Percentiles rank a stretch among this genome's conserved stretches.
phyloP scores from a whole-genome alignment of 2,329 filamentous ascomycete species.

The Rhynchosporium graminicola region DNA sequence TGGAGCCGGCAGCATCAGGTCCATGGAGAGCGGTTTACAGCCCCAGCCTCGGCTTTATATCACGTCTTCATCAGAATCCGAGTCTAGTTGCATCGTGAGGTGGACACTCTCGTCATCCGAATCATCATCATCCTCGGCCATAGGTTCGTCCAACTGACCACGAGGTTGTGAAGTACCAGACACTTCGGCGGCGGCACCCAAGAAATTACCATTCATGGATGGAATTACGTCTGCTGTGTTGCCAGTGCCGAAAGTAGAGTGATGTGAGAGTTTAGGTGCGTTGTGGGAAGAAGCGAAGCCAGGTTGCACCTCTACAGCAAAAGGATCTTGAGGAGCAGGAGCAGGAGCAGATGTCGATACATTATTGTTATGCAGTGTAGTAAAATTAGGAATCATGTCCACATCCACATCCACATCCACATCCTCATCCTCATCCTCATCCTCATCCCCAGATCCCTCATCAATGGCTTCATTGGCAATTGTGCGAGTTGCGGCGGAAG shows the following conservation, averaged over 20 bases:
- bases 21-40: neutral
- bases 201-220: conserved; percentile 7
- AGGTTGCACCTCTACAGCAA: conserved; percentile 11
- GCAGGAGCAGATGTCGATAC: neutral
- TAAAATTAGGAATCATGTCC: conserved; percentile 19
- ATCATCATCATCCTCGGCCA: conserved; percentile 38
- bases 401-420: conserved; percentile 35
- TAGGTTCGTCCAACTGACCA: conserved; percentile 8
- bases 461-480: conserved; percentile 20
- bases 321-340: conserved; percentile 13
- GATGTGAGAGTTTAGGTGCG: conserved; percentile 7
- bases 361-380: conserved; percentile 18
- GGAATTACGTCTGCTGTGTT: neutral
- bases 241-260: conserved; percentile 10
- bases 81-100: conserved; percentile 41
- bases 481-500: conserved; percentile 25
- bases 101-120: conserved; percentile 52
- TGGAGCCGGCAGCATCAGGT: too few relatives aligned
- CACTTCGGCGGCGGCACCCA: neutral
- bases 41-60: neutral
- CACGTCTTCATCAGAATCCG: conserved; percentile 32
- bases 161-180: neutral
- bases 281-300: conserved; percentile 1
- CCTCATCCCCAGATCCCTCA: conserved; percentile 29
- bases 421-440: conserved; percentile 28